These are phyloP conservation scores for Boeremia lycopersici DNA, from an alignment of 2,329 filamentous ascomycete genomes.

Conservation along the genomic window DNA sequence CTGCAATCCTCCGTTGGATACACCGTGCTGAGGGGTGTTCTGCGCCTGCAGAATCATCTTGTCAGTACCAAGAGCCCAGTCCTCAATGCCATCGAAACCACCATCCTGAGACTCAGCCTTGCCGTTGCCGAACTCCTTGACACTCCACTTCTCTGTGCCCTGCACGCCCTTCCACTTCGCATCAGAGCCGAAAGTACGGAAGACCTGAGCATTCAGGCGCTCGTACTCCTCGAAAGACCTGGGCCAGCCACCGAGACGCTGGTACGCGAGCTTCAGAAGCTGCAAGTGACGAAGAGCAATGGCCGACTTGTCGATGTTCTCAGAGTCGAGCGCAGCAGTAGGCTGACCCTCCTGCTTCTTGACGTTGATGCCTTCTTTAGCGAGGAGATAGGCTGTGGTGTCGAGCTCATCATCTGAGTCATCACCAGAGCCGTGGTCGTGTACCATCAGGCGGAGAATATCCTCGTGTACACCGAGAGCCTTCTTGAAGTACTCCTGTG, in stretches of 20 bases:
- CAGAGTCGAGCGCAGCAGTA: conserved; percentile 30
- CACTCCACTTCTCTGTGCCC: conserved; percentile 56
- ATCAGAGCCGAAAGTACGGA: conserved; percentile 46
- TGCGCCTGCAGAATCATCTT: conserved; percentile 22
- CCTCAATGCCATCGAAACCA: conserved; percentile 36
- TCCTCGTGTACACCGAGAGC: conserved; percentile 41
- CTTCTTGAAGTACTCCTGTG: conserved; percentile 50
- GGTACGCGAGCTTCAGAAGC: conserved; percentile 49
- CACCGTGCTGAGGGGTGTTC: conserved; percentile 7
- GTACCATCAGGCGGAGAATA: conserved; percentile 40
- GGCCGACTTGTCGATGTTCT: conserved; percentile 33
- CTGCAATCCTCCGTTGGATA: not conserved
- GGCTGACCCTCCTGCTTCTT: conserved; percentile 34
- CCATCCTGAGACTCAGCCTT: conserved; percentile 53
- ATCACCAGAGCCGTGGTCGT: conserved; percentile 29
- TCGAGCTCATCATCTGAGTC: conserved; percentile 44
- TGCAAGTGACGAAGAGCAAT: conserved; percentile 46
- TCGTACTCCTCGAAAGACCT: conserved; percentile 58
- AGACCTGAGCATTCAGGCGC: conserved; percentile 53
- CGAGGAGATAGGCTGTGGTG: conserved; percentile 45
- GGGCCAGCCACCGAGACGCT: conserved; percentile 53
- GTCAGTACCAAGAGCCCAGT: conserved; percentile 42
- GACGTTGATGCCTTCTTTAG: conserved; percentile 41
- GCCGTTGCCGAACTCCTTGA: conserved; percentile 53
- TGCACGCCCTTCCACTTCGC: conserved; percentile 50